A percentile compares a stretch with the other conserved stretches of the same genome.
Evolutionary conservation across 2,329 filamentous ascomycete genomes (phyloP).

Genomic region (Sarocladium brachiariae): DNA sequence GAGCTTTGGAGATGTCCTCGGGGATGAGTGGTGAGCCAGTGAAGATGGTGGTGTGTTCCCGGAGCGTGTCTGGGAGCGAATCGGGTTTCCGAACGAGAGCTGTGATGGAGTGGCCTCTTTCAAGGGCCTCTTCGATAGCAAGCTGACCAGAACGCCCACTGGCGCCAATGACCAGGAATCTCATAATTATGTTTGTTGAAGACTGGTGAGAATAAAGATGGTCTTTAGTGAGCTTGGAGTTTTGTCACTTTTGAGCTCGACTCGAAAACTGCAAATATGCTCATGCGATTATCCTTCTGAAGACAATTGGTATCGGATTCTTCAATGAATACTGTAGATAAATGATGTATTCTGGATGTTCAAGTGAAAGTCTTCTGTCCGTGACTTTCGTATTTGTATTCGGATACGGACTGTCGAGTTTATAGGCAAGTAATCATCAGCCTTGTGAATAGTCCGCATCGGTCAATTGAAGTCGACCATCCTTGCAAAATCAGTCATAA

Average conservation of each 20-base stretch:
- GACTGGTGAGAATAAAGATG: no score
- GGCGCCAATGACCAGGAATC: conserved; percentile 35
- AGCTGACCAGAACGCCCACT: conserved; percentile 35
- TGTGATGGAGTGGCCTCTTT: conserved; percentile 29
- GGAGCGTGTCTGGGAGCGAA: not conserved
- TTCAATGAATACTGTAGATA: no score
- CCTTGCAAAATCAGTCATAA: no score
- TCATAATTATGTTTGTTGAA: no score
- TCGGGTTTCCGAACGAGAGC: conserved; percentile 31
- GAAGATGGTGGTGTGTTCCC: conserved; percentile 21
- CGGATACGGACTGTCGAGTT: not conserved
- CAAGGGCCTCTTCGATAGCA: conserved; percentile 28
- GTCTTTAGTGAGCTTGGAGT: no score
- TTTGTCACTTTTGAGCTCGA: no score
- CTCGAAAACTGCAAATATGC: no score
- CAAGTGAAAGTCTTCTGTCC: no score
- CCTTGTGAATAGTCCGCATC: not conserved
- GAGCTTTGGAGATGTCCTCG: conserved; percentile 24
- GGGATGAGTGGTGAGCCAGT: conserved; percentile 27
- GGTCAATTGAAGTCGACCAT: not conserved
- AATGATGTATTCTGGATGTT: no score
- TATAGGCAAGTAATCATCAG: not conserved
- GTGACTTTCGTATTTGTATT: not conserved
- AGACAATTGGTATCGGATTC: no score
- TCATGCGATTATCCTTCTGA: no score